phyloP scores from a whole-genome alignment of 768 basidiomycete species.

The Boletus rex-veris region DNA sequence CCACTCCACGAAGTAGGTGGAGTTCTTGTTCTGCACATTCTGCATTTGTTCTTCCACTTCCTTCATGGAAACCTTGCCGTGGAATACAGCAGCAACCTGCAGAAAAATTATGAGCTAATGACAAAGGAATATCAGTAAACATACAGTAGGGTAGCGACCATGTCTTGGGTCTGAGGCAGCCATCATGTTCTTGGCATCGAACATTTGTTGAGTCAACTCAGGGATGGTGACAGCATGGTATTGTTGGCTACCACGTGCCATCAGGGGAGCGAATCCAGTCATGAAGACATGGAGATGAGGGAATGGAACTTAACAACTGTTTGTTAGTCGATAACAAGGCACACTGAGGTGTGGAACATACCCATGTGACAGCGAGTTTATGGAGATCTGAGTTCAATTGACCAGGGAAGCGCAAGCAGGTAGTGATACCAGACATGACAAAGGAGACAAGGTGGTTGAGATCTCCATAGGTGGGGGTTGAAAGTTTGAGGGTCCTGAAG shows the following conservation, averaged over 20 bases:
- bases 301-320: conserved; percentile 70
- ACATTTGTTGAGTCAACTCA: conserved; percentile 98
- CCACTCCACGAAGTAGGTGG: conserved; percentile 98
- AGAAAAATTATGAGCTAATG: not conserved
- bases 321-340: conserved; percentile 1
- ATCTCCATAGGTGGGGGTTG: conserved; percentile 94
- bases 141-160: conserved; percentile 93
- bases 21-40: conserved; percentile 96
- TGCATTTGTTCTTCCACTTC: conserved; percentile 99
- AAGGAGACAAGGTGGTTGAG: conserved; percentile 97
- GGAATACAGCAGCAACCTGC: conserved; percentile 92
- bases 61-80: conserved; percentile 99
- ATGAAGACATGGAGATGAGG: conserved; percentile 99
- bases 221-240: conserved; percentile 97
- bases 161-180: conserved; percentile 96
- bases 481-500: conserved; percentile 65
- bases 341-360: conserved; percentile 33
- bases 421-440: conserved; percentile 99
- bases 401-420: conserved; percentile 99
- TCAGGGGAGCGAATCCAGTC: conserved; percentile 93
- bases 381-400: conserved; percentile 98
- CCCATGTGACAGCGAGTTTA: conserved; percentile 99
- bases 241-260: conserved; percentile 89
- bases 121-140: conserved; percentile 15
- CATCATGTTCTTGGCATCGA: conserved; percentile 99